These are phyloP conservation scores for Penicillium macrosclerotiorum DNA, from an alignment of 495 filamentous ascomycete species.

Conservation along the genomic window DNA sequence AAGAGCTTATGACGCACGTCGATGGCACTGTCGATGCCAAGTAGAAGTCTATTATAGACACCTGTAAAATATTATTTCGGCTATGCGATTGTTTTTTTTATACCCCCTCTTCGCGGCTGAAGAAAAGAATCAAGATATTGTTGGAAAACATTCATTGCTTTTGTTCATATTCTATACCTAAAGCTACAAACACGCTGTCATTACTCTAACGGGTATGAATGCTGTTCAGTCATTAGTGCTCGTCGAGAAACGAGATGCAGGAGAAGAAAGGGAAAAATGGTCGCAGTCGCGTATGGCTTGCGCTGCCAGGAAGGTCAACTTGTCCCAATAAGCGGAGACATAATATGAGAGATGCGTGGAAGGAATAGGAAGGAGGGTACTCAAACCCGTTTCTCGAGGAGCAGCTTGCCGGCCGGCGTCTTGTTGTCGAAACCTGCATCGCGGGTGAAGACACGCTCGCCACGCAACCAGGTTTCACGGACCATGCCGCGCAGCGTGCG, in stretches of 20 bases:
- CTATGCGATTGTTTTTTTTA: too few species aligned
- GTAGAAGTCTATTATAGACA: too few species aligned
- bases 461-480: slow-evolving; percentile 86
- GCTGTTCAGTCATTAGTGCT: slow-evolving; percentile 32
- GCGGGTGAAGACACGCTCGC: slow-evolving; percentile 67
- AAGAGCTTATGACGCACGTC: too few species aligned
- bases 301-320: slow-evolving; percentile 15
- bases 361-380: slow-evolving; percentile 16
- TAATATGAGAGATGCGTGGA: slow-evolving; percentile 8
- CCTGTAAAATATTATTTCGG: too few species aligned
- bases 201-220: slow-evolving; percentile 34
- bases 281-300: slow-evolving; percentile 6
- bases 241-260: slow-evolving; percentile 24
- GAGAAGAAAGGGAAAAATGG: neutral
- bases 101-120: too few species aligned
- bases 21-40: too few species aligned
- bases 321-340: slow-evolving; percentile 6
- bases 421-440: slow-evolving; percentile 60
- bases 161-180: slow-evolving; percentile 22
- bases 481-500: slow-evolving; percentile 77
- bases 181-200: slow-evolving; percentile 26
- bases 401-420: slow-evolving; percentile 55
- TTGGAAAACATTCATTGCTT: too few species aligned
- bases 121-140: too few species aligned
- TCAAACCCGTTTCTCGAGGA: slow-evolving; percentile 58